Evolutionary conservation across 768 basidiomycete species (phyloP), one percentile per base, ranked within the genome.

Genomic region (Lactarius deliciosus): DNA sequence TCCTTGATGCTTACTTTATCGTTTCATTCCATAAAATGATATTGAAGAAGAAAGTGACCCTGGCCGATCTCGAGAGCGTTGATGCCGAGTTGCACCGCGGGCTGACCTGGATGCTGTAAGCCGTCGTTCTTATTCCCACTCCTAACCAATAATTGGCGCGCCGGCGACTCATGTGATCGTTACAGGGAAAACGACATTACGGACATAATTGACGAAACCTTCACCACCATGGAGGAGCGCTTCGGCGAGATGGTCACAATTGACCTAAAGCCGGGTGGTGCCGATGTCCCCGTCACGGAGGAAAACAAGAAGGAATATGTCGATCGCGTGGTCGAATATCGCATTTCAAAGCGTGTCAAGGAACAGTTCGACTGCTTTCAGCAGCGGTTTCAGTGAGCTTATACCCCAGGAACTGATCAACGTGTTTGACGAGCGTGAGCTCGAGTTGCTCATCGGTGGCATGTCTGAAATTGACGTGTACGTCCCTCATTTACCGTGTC

Each of bases 21-120:
- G 95, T 96, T 76, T 93, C 93, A 73, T 97, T 99, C 84, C 98
- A 99, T 86, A 99, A 98, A 83, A 98, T 98, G 96, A 96, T 98
- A 67, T 76, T 99, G 74, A 93, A 92, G 83, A 98, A 98, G 83
- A 97, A 98, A 79, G 95, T 98, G 38, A 90, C 90, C 0, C 78
- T 98, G 47, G 86, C 90, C 8, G 97, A 99, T 78, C 80, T 99
- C 72, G 96, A 98, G 81, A 92, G 91, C 75, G 96, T 99, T 30
- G 97, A 99, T 79, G 93, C 88, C 2, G 97, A 98, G 75, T 78
- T 98, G 66, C 90, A 94, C 76, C 89, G 96, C 54, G 95, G 95
- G 67, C 82, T 99, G 79, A 95, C 92, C 28, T 99, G 97, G 97
- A 99, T 98, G 94, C 84, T 98, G 94, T 95, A 75, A 73, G 94